Conservation (phyloP, 805 yeast species). For the Candida argentea region DNA sequence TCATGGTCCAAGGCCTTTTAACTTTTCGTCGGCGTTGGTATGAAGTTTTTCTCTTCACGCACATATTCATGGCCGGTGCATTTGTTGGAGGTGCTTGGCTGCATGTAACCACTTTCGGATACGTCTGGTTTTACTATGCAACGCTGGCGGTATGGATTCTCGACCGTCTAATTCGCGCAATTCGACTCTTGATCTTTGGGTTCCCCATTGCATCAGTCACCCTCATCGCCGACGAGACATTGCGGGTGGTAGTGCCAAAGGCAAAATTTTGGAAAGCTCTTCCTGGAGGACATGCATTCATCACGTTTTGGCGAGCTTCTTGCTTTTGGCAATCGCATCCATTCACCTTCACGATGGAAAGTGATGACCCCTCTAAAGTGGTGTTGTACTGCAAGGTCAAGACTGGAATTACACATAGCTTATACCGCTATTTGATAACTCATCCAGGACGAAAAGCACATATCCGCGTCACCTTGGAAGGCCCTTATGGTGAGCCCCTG, state of each 20-base stretch:
- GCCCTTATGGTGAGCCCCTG: constrained; percentile 56
- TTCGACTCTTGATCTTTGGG: constrained; percentile 22
- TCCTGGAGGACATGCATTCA: constrained; percentile 33
- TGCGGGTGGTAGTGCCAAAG: constrained; percentile 24
- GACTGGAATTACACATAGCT: constrained; percentile 25
- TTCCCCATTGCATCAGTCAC: constrained; percentile 21
- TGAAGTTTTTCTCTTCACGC: constrained; percentile 46
- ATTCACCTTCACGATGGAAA: constrained; percentile 20
- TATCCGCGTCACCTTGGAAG: constrained; percentile 39
- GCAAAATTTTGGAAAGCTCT: constrained; percentile 26
- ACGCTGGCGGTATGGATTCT: constrained; percentile 26
- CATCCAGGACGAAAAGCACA: constrained; percentile 17
- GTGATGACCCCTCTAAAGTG: constrained; percentile 10
- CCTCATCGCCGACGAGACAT: constrained; percentile 25
- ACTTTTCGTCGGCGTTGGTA: constrained; percentile 37
- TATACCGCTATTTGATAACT: constrained; percentile 15
- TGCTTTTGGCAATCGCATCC: constrained; percentile 37
- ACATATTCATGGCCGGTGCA: constrained; percentile 42
- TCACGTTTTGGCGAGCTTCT: constrained; percentile 22
- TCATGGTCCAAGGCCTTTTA: constrained; percentile 38
- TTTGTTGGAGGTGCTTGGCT: constrained; percentile 39
- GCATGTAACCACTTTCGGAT: constrained; percentile 31
- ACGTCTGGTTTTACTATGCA: constrained; percentile 20
- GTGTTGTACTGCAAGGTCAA: constrained; percentile 26
- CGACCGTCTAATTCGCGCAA: constrained; percentile 22